Evolutionary conservation across 805 yeast species (phyloP).

Genomic region (Lipomyces yamanashiensis): DNA sequence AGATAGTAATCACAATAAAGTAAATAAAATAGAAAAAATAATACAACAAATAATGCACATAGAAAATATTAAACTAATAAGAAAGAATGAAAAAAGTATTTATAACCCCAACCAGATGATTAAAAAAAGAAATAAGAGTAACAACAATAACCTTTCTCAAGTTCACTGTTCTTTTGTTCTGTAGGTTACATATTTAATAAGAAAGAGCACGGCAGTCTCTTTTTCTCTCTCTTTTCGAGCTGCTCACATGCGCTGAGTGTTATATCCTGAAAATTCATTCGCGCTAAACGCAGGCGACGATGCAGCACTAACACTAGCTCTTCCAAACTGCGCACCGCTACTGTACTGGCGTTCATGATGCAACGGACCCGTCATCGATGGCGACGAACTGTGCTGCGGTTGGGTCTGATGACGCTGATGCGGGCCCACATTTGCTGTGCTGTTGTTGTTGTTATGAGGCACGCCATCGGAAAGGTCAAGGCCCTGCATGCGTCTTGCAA

Average conservation of each 20-base stretch:
- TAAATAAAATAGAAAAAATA: neutral
- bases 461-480: conserved; percentile 17
- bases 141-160: neutral
- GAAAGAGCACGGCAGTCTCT: neutral
- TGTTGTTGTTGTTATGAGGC: neutral
- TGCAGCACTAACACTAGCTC: neutral
- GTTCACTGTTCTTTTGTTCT: no score
- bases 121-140: conserved; percentile 3
- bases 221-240: neutral
- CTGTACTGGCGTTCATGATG: conserved; percentile 12
- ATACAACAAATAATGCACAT: conserved; percentile 10
- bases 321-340: conserved; percentile 10
- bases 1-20: neutral
- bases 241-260: conserved; percentile 1
- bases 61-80: neutral
- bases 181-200: neutral
- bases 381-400: conserved; percentile 1
- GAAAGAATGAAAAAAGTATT: neutral
- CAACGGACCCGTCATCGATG: neutral
- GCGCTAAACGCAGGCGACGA: conserved; percentile 2
- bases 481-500: conserved; percentile 27
- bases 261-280: conserved; percentile 2
- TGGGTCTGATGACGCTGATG: conserved; percentile 13
- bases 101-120: conserved; percentile 11
- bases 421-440: neutral